Evolutionary conservation across 306 rosid genomes (phyloP), one percentile per base, ranked within the genome.

Genomic region (Calophaca sinica): DNA sequence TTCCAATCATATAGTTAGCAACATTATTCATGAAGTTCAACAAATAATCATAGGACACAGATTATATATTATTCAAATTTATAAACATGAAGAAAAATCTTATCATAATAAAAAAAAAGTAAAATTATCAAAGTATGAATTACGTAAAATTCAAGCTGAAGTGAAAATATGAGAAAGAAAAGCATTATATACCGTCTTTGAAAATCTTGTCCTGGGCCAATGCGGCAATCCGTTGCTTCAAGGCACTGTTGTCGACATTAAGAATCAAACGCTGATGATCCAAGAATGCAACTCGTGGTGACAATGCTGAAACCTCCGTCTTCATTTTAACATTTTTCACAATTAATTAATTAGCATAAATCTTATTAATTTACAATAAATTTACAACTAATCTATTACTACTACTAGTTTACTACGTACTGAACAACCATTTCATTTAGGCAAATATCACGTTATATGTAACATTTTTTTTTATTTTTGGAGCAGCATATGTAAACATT

Each of bases 181-280:
- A 68, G 59, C 2, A n/a, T 32, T 8, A 32, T 5, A 33, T 88
- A 94, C 97, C 96, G 64, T 94, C 98, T 88, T 94, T 94, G 83
- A 94, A 94, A 83, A 94, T 84, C 90, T 90, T 94, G 73, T 94
- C 97, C 60, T 94, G 98, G 68, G 96, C 97, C 88, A 94, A 82
- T 73, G 96, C 97, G 66, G 98, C 98, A 72, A 94, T 88, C n/a
- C 97, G 80, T 87, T 94, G 97, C 87, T 94, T 91, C 38, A 94
- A 87, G 74, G 97, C 86, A 74, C 97, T 90, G 2, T 92, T 94
- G 72, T 94, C 97, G 33, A 94, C 93, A 46, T 89, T 90, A 1
- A 94, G 97, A 79, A 94, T 83, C 92, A 94, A 82, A 73, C 98
- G 96, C 59, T 91, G 98, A 87, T 94, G 98, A 72, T 94, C 98